phyloP scores from a whole-genome alignment of 352 stramenopile genomes.

The Globisporangium carolinianum region DNA sequence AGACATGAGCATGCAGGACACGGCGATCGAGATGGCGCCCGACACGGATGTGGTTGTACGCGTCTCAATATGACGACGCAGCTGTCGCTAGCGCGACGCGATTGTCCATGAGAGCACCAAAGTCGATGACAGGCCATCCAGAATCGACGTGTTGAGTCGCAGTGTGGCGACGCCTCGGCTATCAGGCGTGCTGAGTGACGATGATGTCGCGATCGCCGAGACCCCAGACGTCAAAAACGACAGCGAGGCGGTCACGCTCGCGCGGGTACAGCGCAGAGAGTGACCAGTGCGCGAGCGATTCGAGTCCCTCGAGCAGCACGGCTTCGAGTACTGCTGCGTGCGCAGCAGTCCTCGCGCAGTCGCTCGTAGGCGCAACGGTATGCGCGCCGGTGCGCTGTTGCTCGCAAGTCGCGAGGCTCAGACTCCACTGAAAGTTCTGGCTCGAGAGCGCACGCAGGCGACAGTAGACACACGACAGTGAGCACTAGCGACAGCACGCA shows the following conservation, averaged over 20 bases:
- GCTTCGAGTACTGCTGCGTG: constrained; percentile 8
- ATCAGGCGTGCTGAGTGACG: neutral
- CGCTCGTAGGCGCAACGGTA: neutral
- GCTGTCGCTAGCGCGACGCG: too few relatives aligned
- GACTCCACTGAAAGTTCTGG: neutral
- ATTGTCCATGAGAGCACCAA: too few relatives aligned
- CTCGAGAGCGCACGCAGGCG: too few relatives aligned
- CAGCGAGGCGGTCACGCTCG: constrained; percentile 2
- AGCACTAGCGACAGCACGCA: too few relatives aligned
- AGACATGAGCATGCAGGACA: constrained; percentile 11
- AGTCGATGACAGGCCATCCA: neutral
- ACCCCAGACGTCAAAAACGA: constrained; percentile 19
- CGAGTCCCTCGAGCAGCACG: constrained; percentile 9
- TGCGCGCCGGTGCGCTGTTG: neutral
- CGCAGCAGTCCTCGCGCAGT: neutral
- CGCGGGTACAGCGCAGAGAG: constrained; percentile 17
- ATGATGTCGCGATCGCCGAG: constrained; percentile 11
- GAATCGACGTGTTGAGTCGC: constrained; percentile 17
- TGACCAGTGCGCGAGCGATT: constrained; percentile 14
- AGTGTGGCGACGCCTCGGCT: neutral
- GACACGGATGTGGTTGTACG: constrained; percentile 13
- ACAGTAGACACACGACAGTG: too few relatives aligned
- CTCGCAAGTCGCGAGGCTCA: too few relatives aligned
- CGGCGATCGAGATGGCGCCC: constrained; percentile 10
- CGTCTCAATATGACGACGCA: constrained; percentile 1